Base-by-base conservation (phyloP, 768 basidiomycete genomes). In the Terana coerulea region DNA sequence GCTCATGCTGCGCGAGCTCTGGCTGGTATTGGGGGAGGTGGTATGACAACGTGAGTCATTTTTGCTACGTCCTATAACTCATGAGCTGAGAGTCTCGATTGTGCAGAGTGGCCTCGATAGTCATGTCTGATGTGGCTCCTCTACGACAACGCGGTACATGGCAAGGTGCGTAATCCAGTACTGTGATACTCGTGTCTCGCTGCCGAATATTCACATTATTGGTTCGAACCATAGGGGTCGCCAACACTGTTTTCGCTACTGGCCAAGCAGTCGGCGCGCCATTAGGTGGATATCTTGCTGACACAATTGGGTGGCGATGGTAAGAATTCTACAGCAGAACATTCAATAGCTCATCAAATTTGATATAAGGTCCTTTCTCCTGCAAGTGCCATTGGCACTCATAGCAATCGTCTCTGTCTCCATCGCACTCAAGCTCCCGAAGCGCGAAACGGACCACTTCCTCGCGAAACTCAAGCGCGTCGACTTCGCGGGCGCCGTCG, bases 221-320 rank as follows among this genome's bases (percentile, higher is more conserved):
- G 2, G 28, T 21, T 24, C 26, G 21, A 12, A 2, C 7, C 31
- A 7, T 17, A 79, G 80, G 82, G 1, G 62, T 86, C 10, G 63
- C 80, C 3, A 86, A 84, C 60, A 75, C 85, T 26, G 72, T 84
- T 2, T 85, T 73, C 51, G 78, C 82, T 0, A 64, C 70, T 14
- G 84, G 85, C 9, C 78, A 78, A 21, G 75, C 78, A 0, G 68
- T 72, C 0, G 85, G 85, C 10, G 83, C 83, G 2, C 83, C 84
- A 2, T 63, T 84, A 0, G 84, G 84, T 10, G 84, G 84, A 5
- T 72, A 79, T 34, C 66, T 88, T 2, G 73, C 79, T 1, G 84
- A 86, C 58, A 78, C 67, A 9, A 77, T 84, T 35, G 83, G 84
- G 4, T 87, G 85, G 85, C 65, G 84, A 63, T 85, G 84, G 81